Base-by-base conservation (phyloP, 1,139 yeast genomes). In the Wickerhamomyces sp. region DNA sequence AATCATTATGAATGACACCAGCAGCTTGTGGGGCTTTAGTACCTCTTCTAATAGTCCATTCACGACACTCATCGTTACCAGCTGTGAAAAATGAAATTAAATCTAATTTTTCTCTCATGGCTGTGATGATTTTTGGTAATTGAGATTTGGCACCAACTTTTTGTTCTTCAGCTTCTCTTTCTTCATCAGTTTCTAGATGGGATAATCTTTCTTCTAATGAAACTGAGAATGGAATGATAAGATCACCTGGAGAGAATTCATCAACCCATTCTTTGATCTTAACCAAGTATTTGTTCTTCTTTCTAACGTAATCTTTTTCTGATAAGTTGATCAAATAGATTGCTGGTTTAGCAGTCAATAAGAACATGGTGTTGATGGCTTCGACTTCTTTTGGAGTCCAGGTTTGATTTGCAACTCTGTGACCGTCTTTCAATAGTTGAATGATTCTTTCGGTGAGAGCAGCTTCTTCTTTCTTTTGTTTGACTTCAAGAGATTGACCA, bases 241-340 rank as follows among this genome's bases (percentile, higher is more conserved):
- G 67, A 69, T 93, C 99, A 62, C 98, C 98, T 55, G 97, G 94
- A 45, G 97, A 91, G 76, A 80, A 75, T 59, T 75, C 73, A 71
- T 94, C 98, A 63, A 94, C 87, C 99, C 99, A 93, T 75, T 91
- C 91, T 76, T 93, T 93, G 69, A 93, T 91, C 66, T 77, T 82
- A 53, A 85, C 71, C 68, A 93, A 76, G 69, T 89, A 86, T 84
- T 93, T 93, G 79, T 94, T 93, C 87, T 93, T 93, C 82, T 91
- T 93, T 76, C 99, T 87, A 62, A 90, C 77, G 72, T 84, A 93
- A 69, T 94, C 99, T 61, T 76, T 85, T 76, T 94, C 99, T 40
- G 95, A 84, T 67, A 93, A 77, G 75, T 93, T 93, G 65, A 94
- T 87, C 67, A 93, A 81, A 74, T 91, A 93, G 65, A 93, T 91